Conservation (phyloP, 2,329 filamentous ascomycete species). For the Beauveria sp. region DNA sequence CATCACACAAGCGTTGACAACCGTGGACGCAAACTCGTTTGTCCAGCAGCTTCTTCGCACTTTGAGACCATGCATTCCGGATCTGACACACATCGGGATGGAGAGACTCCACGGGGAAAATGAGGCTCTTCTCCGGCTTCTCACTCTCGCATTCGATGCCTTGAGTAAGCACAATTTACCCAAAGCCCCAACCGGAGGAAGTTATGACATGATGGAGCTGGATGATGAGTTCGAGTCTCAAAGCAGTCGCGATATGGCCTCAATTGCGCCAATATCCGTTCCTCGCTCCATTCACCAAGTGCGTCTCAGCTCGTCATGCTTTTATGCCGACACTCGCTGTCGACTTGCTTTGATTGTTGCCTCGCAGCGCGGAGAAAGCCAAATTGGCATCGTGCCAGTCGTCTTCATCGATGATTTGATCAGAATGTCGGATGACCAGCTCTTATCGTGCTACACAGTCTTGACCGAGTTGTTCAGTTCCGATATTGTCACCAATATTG, state of each 20-base stretch:
- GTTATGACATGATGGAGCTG: constrained; percentile 55
- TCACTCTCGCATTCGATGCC: constrained; percentile 31
- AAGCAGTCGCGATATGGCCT: constrained; percentile 37
- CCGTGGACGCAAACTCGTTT: constrained; percentile 38
- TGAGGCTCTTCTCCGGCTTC: constrained; percentile 34
- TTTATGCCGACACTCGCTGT: constrained; percentile 39
- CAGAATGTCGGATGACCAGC: constrained; percentile 41
- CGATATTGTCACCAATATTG: constrained; percentile 41
- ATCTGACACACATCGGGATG: constrained; percentile 30
- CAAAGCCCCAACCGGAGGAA: constrained; percentile 27
- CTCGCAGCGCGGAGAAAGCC: constrained; percentile 34
- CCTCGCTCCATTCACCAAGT: constrained; percentile 40
- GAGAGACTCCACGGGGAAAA: constrained; percentile 30
- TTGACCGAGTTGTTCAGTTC: constrained; percentile 46
- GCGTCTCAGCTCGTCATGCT: constrained; percentile 35
- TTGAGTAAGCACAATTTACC: constrained; percentile 25
- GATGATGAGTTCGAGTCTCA: constrained; percentile 60
- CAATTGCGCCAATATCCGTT: constrained; percentile 31
- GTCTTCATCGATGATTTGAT: constrained; percentile 43
- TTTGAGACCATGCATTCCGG: constrained; percentile 39
- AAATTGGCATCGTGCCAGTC: constrained; percentile 42
- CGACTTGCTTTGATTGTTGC: constrained; percentile 38
- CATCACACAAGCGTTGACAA: constrained; percentile 32
- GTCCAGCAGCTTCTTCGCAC: constrained; percentile 39
- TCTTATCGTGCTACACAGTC: constrained; percentile 44